phyloP scores from a whole-genome alignment of 2,329 filamentous ascomycete species.

The Rhynchosporium secalis region DNA sequence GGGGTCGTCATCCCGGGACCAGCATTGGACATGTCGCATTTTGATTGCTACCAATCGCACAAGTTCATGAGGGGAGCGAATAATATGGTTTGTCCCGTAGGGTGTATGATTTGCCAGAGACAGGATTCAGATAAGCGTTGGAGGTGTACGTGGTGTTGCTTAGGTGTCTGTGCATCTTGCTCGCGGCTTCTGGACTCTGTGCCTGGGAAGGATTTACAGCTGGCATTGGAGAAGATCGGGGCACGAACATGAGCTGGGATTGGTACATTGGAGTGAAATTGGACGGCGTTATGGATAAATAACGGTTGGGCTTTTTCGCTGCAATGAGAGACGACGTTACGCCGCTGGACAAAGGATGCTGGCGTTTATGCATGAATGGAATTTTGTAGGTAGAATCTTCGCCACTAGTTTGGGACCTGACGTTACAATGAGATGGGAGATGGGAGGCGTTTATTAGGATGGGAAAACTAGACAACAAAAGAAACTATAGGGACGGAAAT shows the following conservation, averaged over 20 bases:
- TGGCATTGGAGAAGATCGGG: constrained; percentile 31
- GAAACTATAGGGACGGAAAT: neutral
- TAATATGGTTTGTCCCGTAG: constrained; percentile 37
- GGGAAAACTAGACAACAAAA: neutral
- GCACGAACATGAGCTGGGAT: neutral
- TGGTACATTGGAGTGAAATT: neutral
- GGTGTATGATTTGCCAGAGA: constrained; percentile 38
- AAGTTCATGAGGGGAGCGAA: constrained; percentile 35
- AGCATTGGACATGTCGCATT: constrained; percentile 31
- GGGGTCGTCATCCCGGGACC: constrained; percentile 31
- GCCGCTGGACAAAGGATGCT: neutral
- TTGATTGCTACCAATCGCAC: constrained; percentile 39
- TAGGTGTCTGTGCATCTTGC: constrained; percentile 38
- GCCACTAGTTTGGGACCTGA: constrained; percentile 2
- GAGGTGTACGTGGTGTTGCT: constrained; percentile 40
- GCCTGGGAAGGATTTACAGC: constrained; percentile 34
- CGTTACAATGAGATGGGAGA: neutral
- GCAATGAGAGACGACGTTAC: no score
- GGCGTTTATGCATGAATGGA: constrained; percentile 3
- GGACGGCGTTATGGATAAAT: constrained; percentile 4
- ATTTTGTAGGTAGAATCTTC: neutral
- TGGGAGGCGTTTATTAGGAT: constrained; percentile 3
- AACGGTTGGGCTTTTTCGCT: neutral
- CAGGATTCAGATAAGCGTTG: constrained; percentile 35
- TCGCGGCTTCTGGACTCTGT: constrained; percentile 33